Evolutionary conservation across 129 eudicot species (phyloP), one percentile per base, ranked within the genome.

Genomic region (Flaveria trinervia): DNA sequence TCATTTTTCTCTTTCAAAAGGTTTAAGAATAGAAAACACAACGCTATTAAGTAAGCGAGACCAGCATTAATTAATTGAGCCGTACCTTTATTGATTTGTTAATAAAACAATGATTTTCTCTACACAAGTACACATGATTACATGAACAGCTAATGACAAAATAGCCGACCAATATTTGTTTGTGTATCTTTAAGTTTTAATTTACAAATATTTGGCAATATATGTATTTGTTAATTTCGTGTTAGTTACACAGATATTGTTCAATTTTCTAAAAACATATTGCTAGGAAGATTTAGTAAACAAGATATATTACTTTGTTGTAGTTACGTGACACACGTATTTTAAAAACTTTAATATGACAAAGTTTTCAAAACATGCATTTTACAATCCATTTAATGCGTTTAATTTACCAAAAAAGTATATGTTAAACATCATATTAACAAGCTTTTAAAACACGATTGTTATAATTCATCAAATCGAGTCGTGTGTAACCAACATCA

Each of bases 81-180:
- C 25, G 23, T 17, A 30, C 18, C 16, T n/a, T 54, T 39, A 25
- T 43, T 65, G 18, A 26, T 73, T 17, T 45, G 13, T 8, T 45
- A 11, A 73, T 54, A 52, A 52, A 79, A 44, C 79, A 65, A 52
- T 73, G 74, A 66, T 54, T 39, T 70, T 79, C 65, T 72, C 45
- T 43, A 9, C 59, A 23, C 62, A 72, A 79, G 59, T 64, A 79
- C 83, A 80, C 79, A 64, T 73, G 79, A 65, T 72, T 79, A 80
- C 79, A 64, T 73, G 79, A 65, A 73, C 79, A 52, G 65, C 83
- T 65, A 79, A 79, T 52, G 79, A 80, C 79, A 80, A 70, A 80
- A 39, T 57, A 65, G 65, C 74, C 79, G 60, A 80, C 79, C 74
- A 72, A 73, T 67, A 73, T 80, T 71, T 39, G 20, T 33, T 62